Evolutionary conservation across 2,329 filamentous ascomycete genomes (phyloP).

Genomic region (Penicillium italicum): DNA sequence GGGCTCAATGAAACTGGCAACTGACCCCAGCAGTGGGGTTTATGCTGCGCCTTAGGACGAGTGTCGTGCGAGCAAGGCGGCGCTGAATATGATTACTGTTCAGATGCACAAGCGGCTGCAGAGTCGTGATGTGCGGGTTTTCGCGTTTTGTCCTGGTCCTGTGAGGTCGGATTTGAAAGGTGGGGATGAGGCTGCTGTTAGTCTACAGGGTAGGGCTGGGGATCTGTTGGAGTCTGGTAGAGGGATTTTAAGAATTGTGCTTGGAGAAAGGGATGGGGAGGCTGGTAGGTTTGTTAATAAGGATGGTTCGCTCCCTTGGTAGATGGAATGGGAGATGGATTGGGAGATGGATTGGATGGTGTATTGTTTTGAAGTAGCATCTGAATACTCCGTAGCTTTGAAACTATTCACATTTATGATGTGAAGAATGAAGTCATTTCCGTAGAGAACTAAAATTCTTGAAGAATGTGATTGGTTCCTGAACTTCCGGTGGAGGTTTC

Average conservation of each 20-base stretch:
- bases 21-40: neutral
- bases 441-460: too few relatives aligned
- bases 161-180: slow-evolving; percentile 31
- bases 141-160: slow-evolving; percentile 28
- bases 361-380: neutral
- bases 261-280: slow-evolving; percentile 31
- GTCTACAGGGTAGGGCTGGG: slow-evolving; percentile 20
- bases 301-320: slow-evolving; percentile 14
- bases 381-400: neutral
- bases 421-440: neutral
- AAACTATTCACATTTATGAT: too few relatives aligned
- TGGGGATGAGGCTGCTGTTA: slow-evolving; percentile 21
- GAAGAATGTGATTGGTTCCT: neutral
- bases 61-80: slow-evolving; percentile 22
- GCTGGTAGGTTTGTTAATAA: slow-evolving; percentile 28
- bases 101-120: slow-evolving; percentile 17
- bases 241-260: slow-evolving; percentile 25
- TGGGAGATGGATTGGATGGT: neutral
- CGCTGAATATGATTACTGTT: slow-evolving; percentile 18
- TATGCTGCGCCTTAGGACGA: slow-evolving; percentile 11
- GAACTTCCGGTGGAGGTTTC: slow-evolving; percentile 1
- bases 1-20: slow-evolving; percentile 25
- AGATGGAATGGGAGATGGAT: too few relatives aligned
- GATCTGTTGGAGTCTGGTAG: slow-evolving; percentile 24
- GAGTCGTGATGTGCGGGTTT: slow-evolving; percentile 21